Evolutionary conservation across 2,329 filamentous ascomycete genomes (phyloP).

Genomic region (Ophiostoma himal-ulmi): DNA sequence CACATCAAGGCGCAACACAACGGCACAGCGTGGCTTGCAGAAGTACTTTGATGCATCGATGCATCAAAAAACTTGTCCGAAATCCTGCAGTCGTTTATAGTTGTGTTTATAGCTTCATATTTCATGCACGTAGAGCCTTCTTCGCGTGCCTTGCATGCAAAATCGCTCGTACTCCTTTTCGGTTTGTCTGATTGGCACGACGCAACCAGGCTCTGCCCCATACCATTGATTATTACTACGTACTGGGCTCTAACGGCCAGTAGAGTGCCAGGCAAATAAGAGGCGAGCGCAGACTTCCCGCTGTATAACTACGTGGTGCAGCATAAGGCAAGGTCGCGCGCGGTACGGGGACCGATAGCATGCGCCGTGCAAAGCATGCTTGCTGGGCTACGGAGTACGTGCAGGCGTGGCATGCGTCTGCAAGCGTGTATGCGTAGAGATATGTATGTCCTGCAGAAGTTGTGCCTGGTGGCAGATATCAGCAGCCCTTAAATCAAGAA

Average conservation of each 20-base stretch:
- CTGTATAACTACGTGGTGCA: background rate
- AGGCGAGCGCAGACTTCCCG: background rate
- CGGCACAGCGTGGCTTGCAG: background rate
- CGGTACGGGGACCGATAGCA: background rate
- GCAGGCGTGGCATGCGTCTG: background rate
- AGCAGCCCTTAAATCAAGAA: background rate
- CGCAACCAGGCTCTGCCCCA: background rate
- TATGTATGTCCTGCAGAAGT: background rate
- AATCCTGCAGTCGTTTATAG: background rate
- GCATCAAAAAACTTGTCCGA: background rate
- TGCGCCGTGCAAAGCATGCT: conserved; percentile 2
- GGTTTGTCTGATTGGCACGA: background rate
- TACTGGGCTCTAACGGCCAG: background rate
- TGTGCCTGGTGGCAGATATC: background rate
- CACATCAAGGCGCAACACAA: background rate
- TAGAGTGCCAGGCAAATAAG: background rate
- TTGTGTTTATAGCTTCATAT: background rate
- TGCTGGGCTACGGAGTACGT: background rate
- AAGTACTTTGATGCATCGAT: background rate
- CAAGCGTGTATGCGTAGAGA: background rate
- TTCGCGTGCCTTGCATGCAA: background rate
- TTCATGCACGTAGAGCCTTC: background rate
- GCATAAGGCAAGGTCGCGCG: background rate
- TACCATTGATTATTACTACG: background rate
- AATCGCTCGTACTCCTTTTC: background rate